Percentiles rank a stretch among this genome's conserved stretches.
Evolutionary conservation across 805 yeast genomes (phyloP).

Genomic region (Candida hungchunana): DNA sequence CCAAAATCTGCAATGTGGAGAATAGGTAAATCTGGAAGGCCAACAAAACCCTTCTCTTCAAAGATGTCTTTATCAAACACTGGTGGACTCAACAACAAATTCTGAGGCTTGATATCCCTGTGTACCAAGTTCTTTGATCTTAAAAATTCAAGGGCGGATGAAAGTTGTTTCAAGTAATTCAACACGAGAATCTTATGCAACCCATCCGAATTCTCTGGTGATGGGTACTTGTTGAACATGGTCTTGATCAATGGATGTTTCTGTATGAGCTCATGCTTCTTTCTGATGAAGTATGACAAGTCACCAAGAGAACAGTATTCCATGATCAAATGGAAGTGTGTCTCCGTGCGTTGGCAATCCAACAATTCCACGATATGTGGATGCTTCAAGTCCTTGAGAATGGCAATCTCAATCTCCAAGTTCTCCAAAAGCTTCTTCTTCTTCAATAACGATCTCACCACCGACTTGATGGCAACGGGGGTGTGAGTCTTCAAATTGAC

Average conservation of each 20-base stretch:
- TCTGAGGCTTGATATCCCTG: slow-evolving; percentile 94
- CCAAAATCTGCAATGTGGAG: slow-evolving; percentile 97
- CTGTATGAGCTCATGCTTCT: slow-evolving; percentile 62
- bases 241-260: slow-evolving; percentile 78
- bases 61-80: slow-evolving; percentile 57
- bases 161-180: slow-evolving; percentile 82
- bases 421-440: slow-evolving; percentile 86
- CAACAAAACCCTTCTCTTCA: slow-evolving; percentile 52
- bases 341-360: slow-evolving; percentile 74
- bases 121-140: slow-evolving; percentile 85
- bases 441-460: slow-evolving; percentile 73
- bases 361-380: slow-evolving; percentile 87
- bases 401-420: slow-evolving; percentile 87
- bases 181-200: slow-evolving; percentile 72
- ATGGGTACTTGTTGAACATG: slow-evolving; percentile 76
- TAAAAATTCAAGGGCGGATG: slow-evolving; percentile 78
- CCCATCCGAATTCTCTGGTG: slow-evolving; percentile 74
- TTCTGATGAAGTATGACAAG: slow-evolving; percentile 78
- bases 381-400: slow-evolving; percentile 81
- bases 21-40: slow-evolving; percentile 84
- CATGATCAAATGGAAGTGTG: slow-evolving; percentile 87
- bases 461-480: slow-evolving; percentile 87
- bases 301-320: slow-evolving; percentile 97
- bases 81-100: slow-evolving; percentile 78
- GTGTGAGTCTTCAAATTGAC: slow-evolving; percentile 45